Conservation (phyloP, 768 basidiomycete genomes). For the Postia placenta region DNA sequence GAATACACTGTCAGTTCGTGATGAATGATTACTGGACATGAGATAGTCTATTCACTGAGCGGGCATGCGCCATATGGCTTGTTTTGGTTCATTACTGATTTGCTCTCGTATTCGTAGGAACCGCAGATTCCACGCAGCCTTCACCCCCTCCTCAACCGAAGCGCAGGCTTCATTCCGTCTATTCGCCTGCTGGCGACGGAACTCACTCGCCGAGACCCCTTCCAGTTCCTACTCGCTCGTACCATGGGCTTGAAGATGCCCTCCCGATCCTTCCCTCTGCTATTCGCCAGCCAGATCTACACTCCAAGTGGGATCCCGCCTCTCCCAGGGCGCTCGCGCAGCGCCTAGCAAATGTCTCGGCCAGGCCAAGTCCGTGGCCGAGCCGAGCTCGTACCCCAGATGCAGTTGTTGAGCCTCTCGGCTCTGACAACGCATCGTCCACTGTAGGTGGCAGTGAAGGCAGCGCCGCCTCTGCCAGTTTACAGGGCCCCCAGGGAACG, state of each 20-base stretch:
- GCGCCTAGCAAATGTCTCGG: slow-evolving; percentile 22
- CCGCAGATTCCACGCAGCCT: slow-evolving; percentile 66
- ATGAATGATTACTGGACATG: too few relatives aligned
- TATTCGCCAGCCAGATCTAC: slow-evolving; percentile 10
- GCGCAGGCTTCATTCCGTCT: slow-evolving; percentile 21
- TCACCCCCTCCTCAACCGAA: slow-evolving; percentile 32
- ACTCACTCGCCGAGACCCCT: slow-evolving; percentile 18
- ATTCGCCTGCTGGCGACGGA: slow-evolving; percentile 12
- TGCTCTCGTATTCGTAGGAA: slow-evolving; percentile 42
- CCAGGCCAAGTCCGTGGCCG: slow-evolving; percentile 16
- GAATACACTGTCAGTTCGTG: too few relatives aligned
- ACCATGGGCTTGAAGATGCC: slow-evolving; percentile 15
- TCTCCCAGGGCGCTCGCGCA: slow-evolving; percentile 23
- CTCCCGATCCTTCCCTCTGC: slow-evolving; percentile 16
- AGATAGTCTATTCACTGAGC: too few relatives aligned
- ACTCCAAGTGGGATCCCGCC: slow-evolving; percentile 22
- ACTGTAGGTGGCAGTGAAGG: slow-evolving; percentile 11
- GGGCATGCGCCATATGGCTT: too few relatives aligned
- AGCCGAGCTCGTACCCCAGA: slow-evolving; percentile 10
- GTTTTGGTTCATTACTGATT: too few relatives aligned
- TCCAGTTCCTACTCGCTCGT: slow-evolving; percentile 16
- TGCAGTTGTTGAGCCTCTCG: slow-evolving; percentile 1
- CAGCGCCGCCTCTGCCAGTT: slow-evolving; percentile 12
- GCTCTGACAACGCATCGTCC: slow-evolving; percentile 9
- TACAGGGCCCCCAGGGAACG: too few relatives aligned